These are phyloP conservation scores for Russula olivacea DNA, from an alignment of 768 basidiomycete species.

Conservation along the genomic window DNA sequence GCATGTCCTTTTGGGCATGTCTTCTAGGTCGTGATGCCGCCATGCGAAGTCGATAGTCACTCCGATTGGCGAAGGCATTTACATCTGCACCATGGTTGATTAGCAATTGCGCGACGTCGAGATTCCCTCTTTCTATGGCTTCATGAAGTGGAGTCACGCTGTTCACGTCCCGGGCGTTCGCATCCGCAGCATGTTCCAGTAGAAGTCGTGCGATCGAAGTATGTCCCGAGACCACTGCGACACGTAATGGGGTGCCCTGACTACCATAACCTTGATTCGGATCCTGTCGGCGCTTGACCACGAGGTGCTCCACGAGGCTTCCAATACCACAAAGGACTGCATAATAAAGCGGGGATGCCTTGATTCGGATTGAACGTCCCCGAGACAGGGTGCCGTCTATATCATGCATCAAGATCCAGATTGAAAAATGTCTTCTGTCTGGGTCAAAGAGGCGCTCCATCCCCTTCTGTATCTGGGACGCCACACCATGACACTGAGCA, in stretches of 20 bases:
- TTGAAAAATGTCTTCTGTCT: background rate
- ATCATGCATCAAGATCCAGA: background rate
- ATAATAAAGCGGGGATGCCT: background rate
- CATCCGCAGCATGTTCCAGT: background rate
- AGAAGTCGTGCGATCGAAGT: background rate
- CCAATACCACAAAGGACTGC: background rate
- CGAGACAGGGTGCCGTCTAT: background rate
- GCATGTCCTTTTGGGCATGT: too few relatives aligned
- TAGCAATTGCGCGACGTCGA: background rate
- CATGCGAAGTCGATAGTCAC: too few relatives aligned
- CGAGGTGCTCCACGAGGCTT: background rate
- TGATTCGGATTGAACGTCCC: too few relatives aligned
- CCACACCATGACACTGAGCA: background rate
- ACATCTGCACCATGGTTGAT: background rate
- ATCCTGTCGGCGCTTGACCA: background rate
- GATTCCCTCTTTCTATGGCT: background rate
- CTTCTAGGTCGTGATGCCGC: too few relatives aligned
- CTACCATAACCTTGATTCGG: background rate
- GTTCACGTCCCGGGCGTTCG: background rate
- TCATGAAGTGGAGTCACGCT: background rate
- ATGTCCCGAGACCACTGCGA: background rate
- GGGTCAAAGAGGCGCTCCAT: constrained; percentile 6
- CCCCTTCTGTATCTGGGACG: background rate
- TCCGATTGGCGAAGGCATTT: background rate
- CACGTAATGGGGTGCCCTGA: background rate